Evolutionary conservation across 1,139 yeast species (phyloP), one percentile per base, ranked within the genome.

Genomic region (Suhomyces panamericanus): DNA sequence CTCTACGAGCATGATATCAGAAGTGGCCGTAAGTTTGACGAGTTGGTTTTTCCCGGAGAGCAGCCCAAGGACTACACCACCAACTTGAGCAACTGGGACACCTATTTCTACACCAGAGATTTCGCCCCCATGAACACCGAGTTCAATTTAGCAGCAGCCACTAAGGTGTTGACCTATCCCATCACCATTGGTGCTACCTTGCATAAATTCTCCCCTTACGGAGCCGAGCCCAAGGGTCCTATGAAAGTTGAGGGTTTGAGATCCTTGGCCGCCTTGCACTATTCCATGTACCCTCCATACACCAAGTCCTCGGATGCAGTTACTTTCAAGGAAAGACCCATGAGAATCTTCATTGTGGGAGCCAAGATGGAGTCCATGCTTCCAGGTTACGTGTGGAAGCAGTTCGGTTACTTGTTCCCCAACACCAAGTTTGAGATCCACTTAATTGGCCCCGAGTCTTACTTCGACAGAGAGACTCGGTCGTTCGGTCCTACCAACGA

Each of bases 361-460:
- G 89, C 99, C 6, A 81, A 95, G 55, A 89, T 95, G 59, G 99
- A 93, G 68, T 84, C 96, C 5, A 89, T 90, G 75, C 74, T 93
- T 47, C 99, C 99, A 5, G 89, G 90, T 13, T 95, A 87, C 61
- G 93, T 91, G 36, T 93, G 99, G 99, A 87, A 88, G 66, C 99
- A 93, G 68, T 72, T 93, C 55, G 85, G 91, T 29, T 89, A 82
- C 62, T 70, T 93, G 51, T 87, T 91, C 68, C 98, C 98, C 11
- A 81, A 83, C 43, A 80, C 84, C 46, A 79, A 81, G 50, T 83
- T 93, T 60, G 96, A 93, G 65, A 70, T 93, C 42, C 96, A 90
- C 62, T 88, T 93, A 64, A 81, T 93, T 53, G 99, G 99, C 0
- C 98, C 99, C 10, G 97, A 93, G 69, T 81, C 89, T 37, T 80